Conservation (phyloP, 208 protist genomes). For the Trypanosoma lewisi region DNA sequence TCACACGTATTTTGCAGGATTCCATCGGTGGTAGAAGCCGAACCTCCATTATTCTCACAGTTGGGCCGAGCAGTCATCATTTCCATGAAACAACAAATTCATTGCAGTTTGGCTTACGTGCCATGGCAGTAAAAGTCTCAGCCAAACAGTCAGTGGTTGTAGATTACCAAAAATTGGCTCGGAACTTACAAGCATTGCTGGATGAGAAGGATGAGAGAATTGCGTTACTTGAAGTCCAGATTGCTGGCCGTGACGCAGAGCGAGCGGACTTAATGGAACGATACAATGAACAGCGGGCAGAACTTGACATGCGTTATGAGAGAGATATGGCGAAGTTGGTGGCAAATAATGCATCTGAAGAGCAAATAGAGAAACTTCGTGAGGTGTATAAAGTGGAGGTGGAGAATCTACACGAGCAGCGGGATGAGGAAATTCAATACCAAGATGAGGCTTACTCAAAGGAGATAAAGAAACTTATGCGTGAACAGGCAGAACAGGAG, state of each 20-base stretch:
- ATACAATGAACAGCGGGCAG: conserved; percentile 56
- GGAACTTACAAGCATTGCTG: conserved; percentile 68
- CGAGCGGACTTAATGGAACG: conserved; percentile 62
- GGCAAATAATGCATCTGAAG: conserved; percentile 53
- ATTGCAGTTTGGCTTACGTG: conserved; percentile 80
- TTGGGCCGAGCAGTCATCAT: conserved; percentile 83
- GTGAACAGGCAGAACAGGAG: conserved; percentile 79
- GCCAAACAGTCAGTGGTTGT: conserved; percentile 77
- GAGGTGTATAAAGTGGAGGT: conserved; percentile 78
- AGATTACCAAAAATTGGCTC: conserved; percentile 82
- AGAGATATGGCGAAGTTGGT: conserved; percentile 58
- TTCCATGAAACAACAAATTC: conserved; percentile 86
- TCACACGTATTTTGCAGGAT: conserved; percentile 91
- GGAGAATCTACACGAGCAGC: conserved; percentile 84
- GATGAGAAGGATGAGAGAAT: conserved; percentile 75
- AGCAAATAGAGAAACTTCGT: conserved; percentile 75
- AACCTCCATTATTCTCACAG: conserved; percentile 86
- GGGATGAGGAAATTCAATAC: conserved; percentile 77
- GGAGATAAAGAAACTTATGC: conserved; percentile 74
- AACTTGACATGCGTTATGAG: conserved; percentile 56
- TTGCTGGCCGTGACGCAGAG: conserved; percentile 74
- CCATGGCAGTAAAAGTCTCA: conserved; percentile 85
- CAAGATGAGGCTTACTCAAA: conserved; percentile 80
- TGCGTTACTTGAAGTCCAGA: conserved; percentile 71
- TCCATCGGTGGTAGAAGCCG: conserved; percentile 89